Conservation (phyloP, 139 green algal genomes). For the Chlamydomonas urium region DNA sequence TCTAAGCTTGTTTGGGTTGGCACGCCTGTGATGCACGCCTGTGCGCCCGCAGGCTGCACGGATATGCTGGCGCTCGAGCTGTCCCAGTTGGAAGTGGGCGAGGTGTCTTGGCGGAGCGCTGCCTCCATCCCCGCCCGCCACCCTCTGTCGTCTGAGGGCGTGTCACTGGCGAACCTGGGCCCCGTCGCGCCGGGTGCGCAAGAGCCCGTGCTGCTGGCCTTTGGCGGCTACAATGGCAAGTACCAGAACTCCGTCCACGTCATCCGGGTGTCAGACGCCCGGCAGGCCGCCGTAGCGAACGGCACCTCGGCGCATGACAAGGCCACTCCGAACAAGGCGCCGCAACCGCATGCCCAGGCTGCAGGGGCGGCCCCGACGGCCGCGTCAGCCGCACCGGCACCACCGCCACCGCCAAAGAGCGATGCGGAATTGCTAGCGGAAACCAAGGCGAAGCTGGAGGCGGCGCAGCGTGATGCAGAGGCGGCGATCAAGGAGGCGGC, state of each 20-base stretch:
- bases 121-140: constrained; percentile 36
- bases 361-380: constrained; percentile 13
- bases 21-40: no score
- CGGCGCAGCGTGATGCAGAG: constrained; percentile 29
- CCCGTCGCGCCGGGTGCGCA: neutral
- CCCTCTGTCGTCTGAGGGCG: constrained; percentile 64
- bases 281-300: no score
- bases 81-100: constrained; percentile 12
- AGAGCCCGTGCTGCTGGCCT: constrained; percentile 49
- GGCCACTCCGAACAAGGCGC: no score
- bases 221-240: constrained; percentile 77
- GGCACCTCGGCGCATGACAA: no score
- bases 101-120: constrained; percentile 34
- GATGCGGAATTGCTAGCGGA: no score
- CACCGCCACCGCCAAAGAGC: neutral
- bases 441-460: constrained; percentile 28
- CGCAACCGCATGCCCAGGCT: no score
- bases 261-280: constrained; percentile 25
- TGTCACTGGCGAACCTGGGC: constrained; percentile 17
- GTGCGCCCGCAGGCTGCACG: constrained; percentile 60
- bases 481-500: constrained; percentile 36
- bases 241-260: constrained; percentile 53
- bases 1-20: no score
- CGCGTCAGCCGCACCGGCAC: neutral
- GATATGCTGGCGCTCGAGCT: constrained; percentile 86